Percentiles rank a stretch among this genome's conserved stretches.
phyloP scores from a whole-genome alignment of 2,329 filamentous ascomycete species.

The Chaetomium strumarium region DNA sequence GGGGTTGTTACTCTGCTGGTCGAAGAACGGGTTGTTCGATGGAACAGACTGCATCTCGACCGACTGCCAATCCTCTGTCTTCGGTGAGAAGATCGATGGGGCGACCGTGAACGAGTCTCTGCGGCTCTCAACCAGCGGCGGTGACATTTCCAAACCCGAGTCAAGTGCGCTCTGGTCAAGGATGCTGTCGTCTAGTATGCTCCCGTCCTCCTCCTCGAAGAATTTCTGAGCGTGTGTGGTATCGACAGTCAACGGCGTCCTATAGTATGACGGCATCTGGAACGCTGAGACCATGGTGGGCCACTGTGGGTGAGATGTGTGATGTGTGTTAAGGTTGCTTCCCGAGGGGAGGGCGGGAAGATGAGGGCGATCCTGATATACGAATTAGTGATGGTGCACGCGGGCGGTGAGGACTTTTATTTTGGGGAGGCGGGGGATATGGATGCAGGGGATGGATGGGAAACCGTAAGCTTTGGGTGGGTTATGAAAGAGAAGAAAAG shows the following conservation, averaged over 20 bases:
- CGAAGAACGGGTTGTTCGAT: conserved; percentile 59
- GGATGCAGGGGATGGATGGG: conserved; percentile 10
- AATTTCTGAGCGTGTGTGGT: conserved; percentile 49
- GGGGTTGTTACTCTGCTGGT: conserved; percentile 53
- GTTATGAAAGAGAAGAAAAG: background rate
- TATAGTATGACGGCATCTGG: conserved; percentile 48
- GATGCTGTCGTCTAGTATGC: conserved; percentile 55
- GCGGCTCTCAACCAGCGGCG: conserved; percentile 56
- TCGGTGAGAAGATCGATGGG: conserved; percentile 56
- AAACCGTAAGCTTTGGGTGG: conserved; percentile 1
- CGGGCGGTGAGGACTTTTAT: conserved; percentile 27
- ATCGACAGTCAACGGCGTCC: conserved; percentile 47
- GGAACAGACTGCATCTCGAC: conserved; percentile 59
- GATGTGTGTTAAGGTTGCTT: conserved; percentile 9
- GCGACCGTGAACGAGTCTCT: conserved; percentile 58
- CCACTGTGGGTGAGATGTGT: conserved; percentile 15
- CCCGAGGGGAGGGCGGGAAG: conserved; percentile 4
- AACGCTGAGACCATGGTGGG: conserved; percentile 46
- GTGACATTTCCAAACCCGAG: conserved; percentile 58
- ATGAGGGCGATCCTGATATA: conserved; percentile 24
- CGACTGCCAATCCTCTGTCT: conserved; percentile 58
- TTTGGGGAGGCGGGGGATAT: conserved; percentile 20
- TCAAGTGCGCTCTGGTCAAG: conserved; percentile 55
- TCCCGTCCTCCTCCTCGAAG: conserved; percentile 56
- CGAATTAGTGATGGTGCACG: conserved; percentile 22